Percentiles rank a stretch among this genome's conserved stretches.
Conservation (phyloP, 768 basidiomycete genomes). For the Psilocybe cyanescens region DNA sequence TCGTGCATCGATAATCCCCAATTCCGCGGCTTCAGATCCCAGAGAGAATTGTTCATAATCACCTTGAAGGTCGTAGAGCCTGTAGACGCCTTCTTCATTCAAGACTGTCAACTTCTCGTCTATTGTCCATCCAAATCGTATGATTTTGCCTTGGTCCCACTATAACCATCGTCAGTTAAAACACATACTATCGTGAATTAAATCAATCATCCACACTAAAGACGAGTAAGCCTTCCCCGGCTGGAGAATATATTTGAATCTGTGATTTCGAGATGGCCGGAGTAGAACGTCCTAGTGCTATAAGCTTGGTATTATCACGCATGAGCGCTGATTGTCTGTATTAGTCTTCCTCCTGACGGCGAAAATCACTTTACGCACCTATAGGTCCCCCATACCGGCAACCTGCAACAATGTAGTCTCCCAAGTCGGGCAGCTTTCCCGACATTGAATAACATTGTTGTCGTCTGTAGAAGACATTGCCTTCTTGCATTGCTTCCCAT, state of each 20-base stretch:
- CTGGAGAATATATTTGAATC: constrained; percentile 86
- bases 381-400: constrained; percentile 90
- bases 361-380: constrained; percentile 46
- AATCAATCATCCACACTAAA: constrained; percentile 67
- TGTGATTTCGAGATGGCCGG: constrained; percentile 72
- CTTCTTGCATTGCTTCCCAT: constrained; percentile 93
- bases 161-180: constrained; percentile 33
- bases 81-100: constrained; percentile 91
- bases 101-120: constrained; percentile 83
- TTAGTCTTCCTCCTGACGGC: background rate
- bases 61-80: constrained; percentile 86
- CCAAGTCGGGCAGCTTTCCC: constrained; percentile 77
- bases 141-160: constrained; percentile 91
- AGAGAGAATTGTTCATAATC: constrained; percentile 87
- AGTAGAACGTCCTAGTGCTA: constrained; percentile 66
- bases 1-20: constrained; percentile 83
- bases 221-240: constrained; percentile 71
- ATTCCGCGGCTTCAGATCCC: constrained; percentile 79
- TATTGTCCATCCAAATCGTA: constrained; percentile 84
- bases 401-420: constrained; percentile 79
- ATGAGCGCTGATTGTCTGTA: constrained; percentile 70
- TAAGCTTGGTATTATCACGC: constrained; percentile 80
- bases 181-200: constrained; percentile 5
- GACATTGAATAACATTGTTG: constrained; percentile 84
- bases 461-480: constrained; percentile 84